These are phyloP conservation scores for Cynanchum wilfordii DNA, from an alignment of 257 asterid genomes.

Conservation along the genomic window DNA sequence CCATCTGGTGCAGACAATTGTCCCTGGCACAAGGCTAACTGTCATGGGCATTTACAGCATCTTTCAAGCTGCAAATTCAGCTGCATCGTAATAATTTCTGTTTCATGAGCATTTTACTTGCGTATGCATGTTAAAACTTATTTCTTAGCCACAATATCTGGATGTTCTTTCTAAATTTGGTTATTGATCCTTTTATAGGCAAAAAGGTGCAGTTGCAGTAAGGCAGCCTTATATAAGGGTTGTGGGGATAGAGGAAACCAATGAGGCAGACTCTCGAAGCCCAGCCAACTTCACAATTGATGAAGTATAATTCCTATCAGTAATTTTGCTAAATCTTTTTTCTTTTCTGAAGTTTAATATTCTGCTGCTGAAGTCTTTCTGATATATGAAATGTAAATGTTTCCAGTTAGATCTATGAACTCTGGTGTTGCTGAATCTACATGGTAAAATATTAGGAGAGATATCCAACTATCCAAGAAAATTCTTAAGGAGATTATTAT, in stretches of 20 bases:
- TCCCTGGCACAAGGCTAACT: conserved; percentile 95
- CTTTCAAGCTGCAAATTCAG: conserved; percentile 87
- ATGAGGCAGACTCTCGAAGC: conserved; percentile 77
- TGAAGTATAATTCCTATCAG: conserved; percentile 46
- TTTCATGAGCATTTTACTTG: neutral
- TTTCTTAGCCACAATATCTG: neutral
- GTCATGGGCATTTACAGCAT: conserved; percentile 94
- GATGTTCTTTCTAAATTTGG: conserved; percentile 8
- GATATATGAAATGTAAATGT: neutral
- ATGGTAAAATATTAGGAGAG: neutral
- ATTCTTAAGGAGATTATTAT: neutral
- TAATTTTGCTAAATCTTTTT: neutral
- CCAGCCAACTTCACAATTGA: conserved; percentile 75
- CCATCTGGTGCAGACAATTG: conserved; percentile 98
- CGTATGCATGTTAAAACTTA: neutral
- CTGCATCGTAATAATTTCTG: conserved; percentile 56
- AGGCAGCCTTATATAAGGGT: conserved; percentile 96
- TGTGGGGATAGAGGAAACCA: conserved; percentile 83
- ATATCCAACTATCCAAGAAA: neutral
- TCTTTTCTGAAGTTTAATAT: neutral
- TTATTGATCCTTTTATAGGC: conserved; percentile 44
- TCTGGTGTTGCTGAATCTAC: neutral
- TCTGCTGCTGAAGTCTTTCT: neutral
- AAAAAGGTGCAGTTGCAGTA: conserved; percentile 95
- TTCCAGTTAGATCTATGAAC: neutral